A percentile compares a stretch with the other conserved stretches of the same genome.
Conservation (phyloP, 2,329 filamentous ascomycete genomes). For the Fusarium mangiferae region DNA sequence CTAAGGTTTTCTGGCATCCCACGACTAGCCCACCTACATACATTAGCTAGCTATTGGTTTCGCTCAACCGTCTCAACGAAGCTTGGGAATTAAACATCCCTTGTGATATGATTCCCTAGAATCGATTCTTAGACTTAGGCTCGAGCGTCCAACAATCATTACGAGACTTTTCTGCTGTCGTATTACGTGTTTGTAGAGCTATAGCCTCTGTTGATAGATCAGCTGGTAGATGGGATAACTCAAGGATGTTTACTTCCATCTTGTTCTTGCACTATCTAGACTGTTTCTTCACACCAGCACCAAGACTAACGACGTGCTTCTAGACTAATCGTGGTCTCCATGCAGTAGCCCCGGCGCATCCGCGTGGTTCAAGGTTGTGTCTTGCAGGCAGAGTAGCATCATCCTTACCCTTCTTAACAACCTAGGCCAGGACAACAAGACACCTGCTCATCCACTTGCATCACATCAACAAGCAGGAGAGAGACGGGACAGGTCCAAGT, state of each 20-base stretch:
- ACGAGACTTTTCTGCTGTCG: background rate
- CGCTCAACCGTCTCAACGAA: constrained; percentile 1
- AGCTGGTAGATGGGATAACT: background rate
- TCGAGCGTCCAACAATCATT: background rate
- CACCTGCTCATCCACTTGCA: constrained; percentile 29
- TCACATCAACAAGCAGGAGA: constrained; percentile 25
- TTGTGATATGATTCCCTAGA: background rate
- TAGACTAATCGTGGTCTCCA: constrained; percentile 39
- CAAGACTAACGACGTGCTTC: constrained; percentile 24
- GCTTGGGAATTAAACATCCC: background rate
- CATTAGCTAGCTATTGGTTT: background rate
- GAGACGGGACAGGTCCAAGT: constrained; percentile 22
- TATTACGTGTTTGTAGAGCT: background rate
- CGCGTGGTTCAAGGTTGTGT: constrained; percentile 40
- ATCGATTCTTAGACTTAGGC: too few species aligned
- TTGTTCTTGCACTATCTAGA: background rate
- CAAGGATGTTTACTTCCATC: background rate
- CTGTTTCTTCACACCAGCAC: background rate
- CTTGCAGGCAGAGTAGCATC: constrained; percentile 32
- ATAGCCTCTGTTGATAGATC: background rate
- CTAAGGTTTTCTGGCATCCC: background rate
- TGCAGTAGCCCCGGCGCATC: constrained; percentile 39
- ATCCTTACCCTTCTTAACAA: constrained; percentile 24
- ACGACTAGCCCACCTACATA: background rate
- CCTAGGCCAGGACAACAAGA: background rate